Evolutionary conservation across 805 yeast species (phyloP).

Genomic region (Saturnispora dispora): DNA sequence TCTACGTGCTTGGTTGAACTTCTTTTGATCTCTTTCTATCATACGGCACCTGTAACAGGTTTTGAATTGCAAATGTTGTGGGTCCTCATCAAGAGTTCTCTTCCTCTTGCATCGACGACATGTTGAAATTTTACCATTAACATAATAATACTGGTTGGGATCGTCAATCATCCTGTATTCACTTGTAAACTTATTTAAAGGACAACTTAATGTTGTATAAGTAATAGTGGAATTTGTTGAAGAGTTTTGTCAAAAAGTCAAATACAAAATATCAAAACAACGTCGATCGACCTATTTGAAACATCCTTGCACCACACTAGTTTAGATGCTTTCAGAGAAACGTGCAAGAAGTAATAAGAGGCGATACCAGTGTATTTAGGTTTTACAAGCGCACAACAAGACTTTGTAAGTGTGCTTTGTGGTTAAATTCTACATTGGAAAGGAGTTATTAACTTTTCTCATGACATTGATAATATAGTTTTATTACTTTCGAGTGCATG

Average conservation of each 20-base stretch:
- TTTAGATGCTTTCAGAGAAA: not conserved
- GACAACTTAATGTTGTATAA: not conserved
- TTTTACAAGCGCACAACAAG: no score
- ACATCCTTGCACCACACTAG: constrained; percentile 1
- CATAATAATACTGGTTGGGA: constrained; percentile 15
- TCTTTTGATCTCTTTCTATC: constrained; percentile 38
- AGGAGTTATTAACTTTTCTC: not conserved
- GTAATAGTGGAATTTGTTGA: not conserved
- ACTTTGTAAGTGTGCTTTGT: not conserved
- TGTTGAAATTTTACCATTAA: constrained; percentile 29
- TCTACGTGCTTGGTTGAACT: constrained; percentile 22
- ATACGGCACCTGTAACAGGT: constrained; percentile 52
- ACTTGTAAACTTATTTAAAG: not conserved
- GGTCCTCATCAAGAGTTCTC: constrained; percentile 47
- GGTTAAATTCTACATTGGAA: not conserved
- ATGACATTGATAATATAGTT: not conserved
- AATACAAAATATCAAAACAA: not conserved
- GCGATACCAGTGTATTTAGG: not conserved
- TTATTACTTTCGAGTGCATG: not conserved
- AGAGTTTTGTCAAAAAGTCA: not conserved
- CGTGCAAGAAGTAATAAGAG: not conserved
- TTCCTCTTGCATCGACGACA: constrained; percentile 52
- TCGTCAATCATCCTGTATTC: constrained; percentile 3
- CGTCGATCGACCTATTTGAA: not conserved
- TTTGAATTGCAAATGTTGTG: constrained; percentile 46